Evolutionary conservation across 345 rosid genomes (phyloP), one percentile per base, ranked within the genome.

Genomic region (Euphorbia peplus): DNA sequence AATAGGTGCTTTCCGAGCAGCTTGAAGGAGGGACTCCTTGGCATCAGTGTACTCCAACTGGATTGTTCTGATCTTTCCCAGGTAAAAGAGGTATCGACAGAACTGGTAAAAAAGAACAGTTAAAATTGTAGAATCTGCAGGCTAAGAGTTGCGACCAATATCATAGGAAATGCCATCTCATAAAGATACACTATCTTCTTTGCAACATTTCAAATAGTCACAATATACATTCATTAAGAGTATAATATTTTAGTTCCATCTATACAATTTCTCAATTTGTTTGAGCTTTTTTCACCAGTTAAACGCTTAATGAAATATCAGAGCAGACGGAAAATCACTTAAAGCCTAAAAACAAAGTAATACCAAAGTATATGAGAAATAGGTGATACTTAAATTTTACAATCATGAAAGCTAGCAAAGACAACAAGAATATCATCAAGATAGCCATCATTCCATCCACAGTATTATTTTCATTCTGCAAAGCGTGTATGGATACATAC

Each of bases 41-140:
- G 98, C 96, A 81, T 90, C 95, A 0, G 96, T 88, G 68, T 92
- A 92, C 81, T 92, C 96, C 58, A 92, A 76, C 70, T 92, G 96
- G 71, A 92, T 90, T 1, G 98, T 90, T 44, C 87, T 80, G 72
- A 92, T 92, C 77, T 88, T 90, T 29, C 98, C 95, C 24, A 92
- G 80, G 78, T 90, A 92, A 64, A 90, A 92, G 25, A 92, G 86
- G 71, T 92, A 92, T 47, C 91, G 82, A 72, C 96, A 92, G 74
- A 87, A 92, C 98, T 90, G 90, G 83, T 73, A 26, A 50, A 46
- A 48, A 66, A 57, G 68, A 44, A 61, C 42, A 26, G 55, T 32
- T 47, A 4, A 63, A 37, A 3, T 22, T 29, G 47, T 15, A 61
- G 58, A 62, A 54, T 28, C 35, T 12, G 41, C 55, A 60, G 13